phyloP scores from a whole-genome alignment of 2,329 filamentous ascomycete species.

The Botrytis squamosa region DNA sequence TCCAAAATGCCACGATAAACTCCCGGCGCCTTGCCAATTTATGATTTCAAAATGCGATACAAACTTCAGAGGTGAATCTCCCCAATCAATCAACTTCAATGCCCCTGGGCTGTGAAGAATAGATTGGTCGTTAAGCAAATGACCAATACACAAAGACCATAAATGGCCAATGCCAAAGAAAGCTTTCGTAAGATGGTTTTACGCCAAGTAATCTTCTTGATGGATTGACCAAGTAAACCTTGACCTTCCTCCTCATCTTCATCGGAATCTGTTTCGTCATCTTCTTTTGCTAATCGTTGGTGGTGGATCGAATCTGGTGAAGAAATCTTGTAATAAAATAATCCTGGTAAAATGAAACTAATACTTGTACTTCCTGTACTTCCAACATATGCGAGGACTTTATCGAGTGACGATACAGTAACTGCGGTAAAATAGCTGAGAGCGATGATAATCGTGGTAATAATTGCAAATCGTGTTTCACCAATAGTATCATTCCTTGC shows the following conservation, averaged over 20 bases:
- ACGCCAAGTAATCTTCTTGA: slow-evolving; percentile 41
- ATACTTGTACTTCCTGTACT: slow-evolving; percentile 94
- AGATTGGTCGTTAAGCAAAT: slow-evolving; percentile 82
- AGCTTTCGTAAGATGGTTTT: slow-evolving; percentile 66
- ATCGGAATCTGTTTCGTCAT: slow-evolving; percentile 72
- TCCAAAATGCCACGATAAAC: neutral
- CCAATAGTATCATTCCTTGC: slow-evolving; percentile 66
- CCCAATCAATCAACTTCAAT: slow-evolving; percentile 44
- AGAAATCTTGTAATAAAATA: slow-evolving; percentile 99
- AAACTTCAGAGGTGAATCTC: neutral
- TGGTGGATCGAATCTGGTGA: slow-evolving; percentile 83
- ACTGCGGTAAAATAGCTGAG: slow-evolving; percentile 85
- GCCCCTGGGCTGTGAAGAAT: slow-evolving; percentile 61
- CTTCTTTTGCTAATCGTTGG: slow-evolving; percentile 83
- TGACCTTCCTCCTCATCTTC: slow-evolving; percentile 50
- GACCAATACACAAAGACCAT: slow-evolving; percentile 85
- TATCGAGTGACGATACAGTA: slow-evolving; percentile 84
- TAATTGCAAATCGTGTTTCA: slow-evolving; percentile 82
- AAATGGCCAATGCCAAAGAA: slow-evolving; percentile 74
- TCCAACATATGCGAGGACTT: slow-evolving; percentile 91
- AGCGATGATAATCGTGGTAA: slow-evolving; percentile 83
- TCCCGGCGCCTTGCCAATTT: slow-evolving; percentile 15
- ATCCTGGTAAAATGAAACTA: slow-evolving; percentile 90
- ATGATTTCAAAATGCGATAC: neutral
- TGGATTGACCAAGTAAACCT: slow-evolving; percentile 22